Percentiles rank a stretch among this genome's conserved stretches.
These are phyloP conservation scores for Pisolithus orientalis DNA, from an alignment of 768 basidiomycete species.

Conservation along the genomic window DNA sequence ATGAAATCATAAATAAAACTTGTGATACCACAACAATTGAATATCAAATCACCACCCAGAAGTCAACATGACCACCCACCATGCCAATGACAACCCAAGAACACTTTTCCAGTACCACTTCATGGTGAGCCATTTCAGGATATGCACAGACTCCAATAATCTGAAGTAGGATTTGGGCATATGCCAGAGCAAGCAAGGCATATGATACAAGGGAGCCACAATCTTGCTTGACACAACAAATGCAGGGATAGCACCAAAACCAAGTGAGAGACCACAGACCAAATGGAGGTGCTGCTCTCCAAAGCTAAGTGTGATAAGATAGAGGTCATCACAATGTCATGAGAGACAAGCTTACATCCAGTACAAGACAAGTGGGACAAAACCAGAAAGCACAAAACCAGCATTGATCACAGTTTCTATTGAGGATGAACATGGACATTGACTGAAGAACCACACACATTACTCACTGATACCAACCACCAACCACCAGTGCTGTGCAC, in stretches of 20 bases:
- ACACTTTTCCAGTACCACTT: conserved; percentile 77
- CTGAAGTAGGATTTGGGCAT: no score
- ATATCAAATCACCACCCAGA: background rate
- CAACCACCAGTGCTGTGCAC: conserved; percentile 81
- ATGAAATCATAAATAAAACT: conserved; percentile 82
- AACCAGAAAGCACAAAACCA: conserved; percentile 73
- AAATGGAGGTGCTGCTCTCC: conserved; percentile 74
- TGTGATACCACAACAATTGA: conserved; percentile 1
- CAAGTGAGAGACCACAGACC: conserved; percentile 84
- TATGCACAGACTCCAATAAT: conserved; percentile 37
- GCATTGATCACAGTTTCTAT: conserved; percentile 80
- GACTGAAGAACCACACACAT: background rate
- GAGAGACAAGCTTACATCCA: conserved; percentile 62
- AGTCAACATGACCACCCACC: conserved; percentile 35
- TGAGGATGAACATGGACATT: conserved; percentile 3
- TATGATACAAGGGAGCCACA: conserved; percentile 17
- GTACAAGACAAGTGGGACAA: conserved; percentile 78
- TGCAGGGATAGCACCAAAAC: conserved; percentile 79
- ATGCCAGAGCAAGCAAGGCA: no score
- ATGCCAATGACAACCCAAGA: conserved; percentile 67
- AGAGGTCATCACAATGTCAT: background rate
- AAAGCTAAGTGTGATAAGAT: conserved; percentile 40
- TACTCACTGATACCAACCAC: conserved; percentile 79
- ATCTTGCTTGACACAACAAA: conserved; percentile 80
- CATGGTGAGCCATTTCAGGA: conserved; percentile 73